Base-by-base conservation (phyloP, 2,329 filamentous ascomycete genomes). In the Fusarium pseudograminearum region DNA sequence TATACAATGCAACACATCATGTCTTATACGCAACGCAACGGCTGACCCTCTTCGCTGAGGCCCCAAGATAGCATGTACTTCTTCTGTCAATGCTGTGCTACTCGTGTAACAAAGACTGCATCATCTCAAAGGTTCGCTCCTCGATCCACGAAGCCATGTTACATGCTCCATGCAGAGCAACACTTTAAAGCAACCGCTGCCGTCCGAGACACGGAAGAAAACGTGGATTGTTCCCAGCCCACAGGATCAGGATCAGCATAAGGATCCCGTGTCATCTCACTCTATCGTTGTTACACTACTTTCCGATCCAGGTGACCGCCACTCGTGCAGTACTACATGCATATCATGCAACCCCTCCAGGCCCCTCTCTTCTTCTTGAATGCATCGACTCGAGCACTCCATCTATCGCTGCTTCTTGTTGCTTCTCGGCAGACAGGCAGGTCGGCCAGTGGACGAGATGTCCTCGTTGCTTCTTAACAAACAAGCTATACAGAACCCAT, bases 371-470 rank as follows among this genome's bases (percentile, higher is more conserved):
- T 44, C 63, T 65, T 48, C 73, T 62, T 20, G 61, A 64, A 34
- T 70, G 44, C 33, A 69, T 55, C 7, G 57, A 46, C 47, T 74
- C 70, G 45, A 73, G 59, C 20, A 74, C 47, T 10, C 57, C 68
- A 28, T 75, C 73, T 20, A 74, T 67, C 38, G 71, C 62, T 47
- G 64, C 61, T 52, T 51, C 59, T 36, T 74, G 71, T 31, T 71
- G 58, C 57, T 75, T 75, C 46, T 75, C 73, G 10, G 67, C 57
- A 16, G 73, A 73, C 16, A 75, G 72, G 66, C 73, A 75, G 24
- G 65, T 60, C 14, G 73, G 73, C 66, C 72, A 68, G 65, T 80
- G 78, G 30, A 80, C 73, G 45, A 80, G 71, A 65, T 80, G 78
- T 4, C 78, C 78, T 28, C 79, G 70, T 20, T 75, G 70, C 34